Evolutionary conservation across 2,329 filamentous ascomycete genomes (phyloP), one percentile per base, ranked within the genome.

Genomic region (Sporothrix pseudoabietina): DNA sequence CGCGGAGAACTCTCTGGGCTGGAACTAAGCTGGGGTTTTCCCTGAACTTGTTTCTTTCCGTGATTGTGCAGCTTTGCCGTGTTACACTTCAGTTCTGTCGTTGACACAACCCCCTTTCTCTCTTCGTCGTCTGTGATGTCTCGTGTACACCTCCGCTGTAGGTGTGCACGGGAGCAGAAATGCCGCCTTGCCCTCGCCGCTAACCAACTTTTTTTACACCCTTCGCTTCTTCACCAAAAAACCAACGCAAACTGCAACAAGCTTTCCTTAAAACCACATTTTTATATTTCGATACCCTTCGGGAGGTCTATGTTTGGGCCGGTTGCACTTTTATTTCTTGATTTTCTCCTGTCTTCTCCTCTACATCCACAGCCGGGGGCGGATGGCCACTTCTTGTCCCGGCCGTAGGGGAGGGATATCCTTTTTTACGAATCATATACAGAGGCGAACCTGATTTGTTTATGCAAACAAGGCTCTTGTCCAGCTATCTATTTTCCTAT

Each of bases 1-100:
- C 82, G 92, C 94, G 3, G 94, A 97, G 85, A 98, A 98, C 87
- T 97, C 94, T 70, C 88, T 98, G 77, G 94, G 94, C 78, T 98
- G 94, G 94, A 97, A 97, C 85, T 98, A 87, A 89, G 32, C 77
- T 22, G 73, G 16, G 2, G 55, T 26, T 68, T 69, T 73, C 19
- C 14, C 14, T 49, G 14, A 47, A 65, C 68, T 19, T 44, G 72
- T 69, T 52, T 44, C n/a, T 61, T 22, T 19, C 59, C 59, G 10
- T 26, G 59, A 63, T 35, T 22, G 59, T 44, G 59, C 59, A 26
- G 59, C 35, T 44, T 63, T n/a, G 32, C 14, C 30, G 4, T 16
- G 44, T n/a, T n/a, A 5, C 47, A 54, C 41, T 47, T 59, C 57
- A 52, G 59, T 69, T 54, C 47, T 59, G 39, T 52, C 54, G n/a